Base-by-base conservation (phyloP, 163 green algal species). In the Prototheca cutis region DNA sequence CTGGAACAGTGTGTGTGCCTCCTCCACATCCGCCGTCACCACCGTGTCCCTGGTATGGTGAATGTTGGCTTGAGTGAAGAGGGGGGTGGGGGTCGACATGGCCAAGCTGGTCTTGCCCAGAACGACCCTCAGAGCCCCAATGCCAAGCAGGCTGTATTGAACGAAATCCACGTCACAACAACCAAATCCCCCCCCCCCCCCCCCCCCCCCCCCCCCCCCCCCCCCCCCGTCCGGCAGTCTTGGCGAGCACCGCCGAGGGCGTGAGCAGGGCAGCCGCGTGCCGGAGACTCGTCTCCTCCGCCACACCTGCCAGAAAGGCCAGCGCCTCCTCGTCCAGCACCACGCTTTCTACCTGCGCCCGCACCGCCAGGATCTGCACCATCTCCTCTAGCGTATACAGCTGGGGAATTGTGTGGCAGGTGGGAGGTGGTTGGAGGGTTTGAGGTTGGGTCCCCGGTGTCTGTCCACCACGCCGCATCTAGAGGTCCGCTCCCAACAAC, bases 191-290 rank as follows among this genome's bases (percentile, higher is more conserved):
- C n/a, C n/a, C n/a, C n/a, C n/a, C n/a, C n/a, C n/a, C n/a, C n/a
- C n/a, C n/a, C n/a, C n/a, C n/a, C n/a, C n/a, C n/a, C 2, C 33
- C 62, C 4, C 27, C 21, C 10, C 48, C 63, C 29, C 96, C 87
- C 17, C 57, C 59, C 34, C 94, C 82, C 6, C 87, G 68, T 21
- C 92, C 91, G 63, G 89, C 93, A 21, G 82, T 90, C 6, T 69
- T 63, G 24, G 89, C 83, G 34, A 98, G 64, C 61, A 97, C 84
- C 51, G 70, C 64, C 6, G 84, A 80, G 2, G 93, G 93, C 28
- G 88, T 95, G 2, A 99, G 75, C 57, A 99, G 85, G 63, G 73
- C 88, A 59, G 95, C 89, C 18, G 84, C 87, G 70, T 99, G 92
- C 29, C 92, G 72, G 52, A 99, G 71, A 6, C 70, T 87, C 3